Percentiles rank a stretch among this genome's conserved stretches.
These are phyloP conservation scores for Psophocarpus tetragonolobus DNA, from an alignment of 306 rosid genomes.

Conservation along the genomic window DNA sequence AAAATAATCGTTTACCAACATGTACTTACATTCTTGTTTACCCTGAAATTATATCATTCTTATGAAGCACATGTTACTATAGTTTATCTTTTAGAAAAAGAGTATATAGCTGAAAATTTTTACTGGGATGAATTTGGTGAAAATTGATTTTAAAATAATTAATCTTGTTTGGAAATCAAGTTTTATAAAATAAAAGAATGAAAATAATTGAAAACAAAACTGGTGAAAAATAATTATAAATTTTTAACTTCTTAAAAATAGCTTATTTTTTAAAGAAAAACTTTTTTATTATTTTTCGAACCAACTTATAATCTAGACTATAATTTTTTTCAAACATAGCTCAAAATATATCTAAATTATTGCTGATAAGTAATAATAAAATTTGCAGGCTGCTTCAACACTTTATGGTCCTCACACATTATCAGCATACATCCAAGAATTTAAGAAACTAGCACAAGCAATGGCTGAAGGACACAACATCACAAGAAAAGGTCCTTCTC, in stretches of 20 bases:
- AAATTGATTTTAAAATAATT: too few species aligned
- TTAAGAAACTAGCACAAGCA: constrained; percentile 68
- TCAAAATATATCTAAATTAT: background rate
- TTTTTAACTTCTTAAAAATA: too few species aligned
- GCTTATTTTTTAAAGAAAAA: too few species aligned
- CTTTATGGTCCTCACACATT: constrained; percentile 86
- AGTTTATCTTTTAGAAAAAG: constrained; percentile 16
- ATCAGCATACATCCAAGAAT: constrained; percentile 86
- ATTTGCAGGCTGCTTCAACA: constrained; percentile 79
- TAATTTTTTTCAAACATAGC: too few species aligned
- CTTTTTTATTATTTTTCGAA: too few species aligned
- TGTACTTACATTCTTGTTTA: background rate
- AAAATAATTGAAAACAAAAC: too few species aligned
- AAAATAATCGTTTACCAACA: background rate
- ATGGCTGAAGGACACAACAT: constrained; percentile 59
- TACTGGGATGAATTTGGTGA: too few species aligned
- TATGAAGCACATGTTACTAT: background rate
- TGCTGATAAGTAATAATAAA: background rate
- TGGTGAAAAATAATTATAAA: too few species aligned
- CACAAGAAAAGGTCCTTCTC: constrained; percentile 44
- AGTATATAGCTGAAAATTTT: too few species aligned
- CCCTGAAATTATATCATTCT: background rate
- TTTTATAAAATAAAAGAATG: too few species aligned
- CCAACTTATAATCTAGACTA: too few species aligned
- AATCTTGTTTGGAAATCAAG: too few species aligned